phyloP scores from a whole-genome alignment of 495 filamentous ascomycete genomes.

The Trichoderma orchidacearum region DNA sequence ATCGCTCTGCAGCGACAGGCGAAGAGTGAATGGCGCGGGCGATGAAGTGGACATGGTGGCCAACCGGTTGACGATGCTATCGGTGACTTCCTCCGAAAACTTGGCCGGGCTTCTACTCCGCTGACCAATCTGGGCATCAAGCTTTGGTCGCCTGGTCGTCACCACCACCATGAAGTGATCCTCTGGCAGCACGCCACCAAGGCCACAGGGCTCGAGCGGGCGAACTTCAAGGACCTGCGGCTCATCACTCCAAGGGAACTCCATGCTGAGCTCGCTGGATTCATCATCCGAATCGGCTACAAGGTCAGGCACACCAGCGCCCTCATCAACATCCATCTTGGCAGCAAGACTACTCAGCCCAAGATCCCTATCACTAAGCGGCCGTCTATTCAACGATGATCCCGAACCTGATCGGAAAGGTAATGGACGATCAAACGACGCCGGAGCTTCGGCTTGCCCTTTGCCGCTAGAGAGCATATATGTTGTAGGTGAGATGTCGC shows the following conservation, averaged over 20 bases:
- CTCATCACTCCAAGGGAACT: constrained; percentile 22
- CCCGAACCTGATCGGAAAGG: constrained; percentile 16
- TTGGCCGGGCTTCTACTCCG: not conserved
- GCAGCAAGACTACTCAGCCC: constrained; percentile 3
- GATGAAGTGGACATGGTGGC: constrained; percentile 23
- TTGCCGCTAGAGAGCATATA: constrained; percentile 24
- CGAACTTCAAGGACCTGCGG: constrained; percentile 9
- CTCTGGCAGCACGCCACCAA: constrained; percentile 49
- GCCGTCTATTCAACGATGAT: constrained; percentile 26
- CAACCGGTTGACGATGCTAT: constrained; percentile 20
- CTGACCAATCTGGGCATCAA: not conserved
- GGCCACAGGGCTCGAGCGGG: constrained; percentile 45
- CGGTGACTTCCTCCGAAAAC: constrained; percentile 13
- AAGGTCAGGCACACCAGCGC: constrained; percentile 1
- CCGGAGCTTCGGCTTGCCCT: constrained; percentile 3
- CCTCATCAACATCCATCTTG: constrained; percentile 9
- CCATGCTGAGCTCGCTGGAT: constrained; percentile 12
- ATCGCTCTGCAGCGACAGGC: not conserved
- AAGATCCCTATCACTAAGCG: constrained; percentile 18
- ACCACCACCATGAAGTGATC: constrained; percentile 54
- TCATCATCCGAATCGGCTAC: constrained; percentile 7
- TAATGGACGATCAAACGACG: not conserved
- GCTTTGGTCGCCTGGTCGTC: constrained; percentile 28
- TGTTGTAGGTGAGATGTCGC: constrained; percentile 20
- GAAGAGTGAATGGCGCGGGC: constrained; percentile 7